These are phyloP conservation scores for Penicillium hordei DNA, from an alignment of 2,329 filamentous ascomycete species.

Conservation along the genomic window DNA sequence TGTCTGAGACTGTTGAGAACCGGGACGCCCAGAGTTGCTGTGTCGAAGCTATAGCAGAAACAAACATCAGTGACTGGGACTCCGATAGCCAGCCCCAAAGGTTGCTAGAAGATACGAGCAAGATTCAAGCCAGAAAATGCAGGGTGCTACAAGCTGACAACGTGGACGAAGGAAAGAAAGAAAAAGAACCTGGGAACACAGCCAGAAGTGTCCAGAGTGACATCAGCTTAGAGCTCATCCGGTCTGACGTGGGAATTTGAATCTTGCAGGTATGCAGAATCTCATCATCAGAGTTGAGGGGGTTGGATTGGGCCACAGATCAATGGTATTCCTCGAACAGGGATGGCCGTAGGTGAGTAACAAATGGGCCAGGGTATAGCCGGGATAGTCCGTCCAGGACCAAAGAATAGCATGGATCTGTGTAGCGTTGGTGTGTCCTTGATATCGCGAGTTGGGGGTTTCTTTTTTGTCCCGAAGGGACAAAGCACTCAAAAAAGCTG, in stretches of 20 bases:
- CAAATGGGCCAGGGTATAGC: conserved; percentile 19
- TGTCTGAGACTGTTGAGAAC: conserved; percentile 33
- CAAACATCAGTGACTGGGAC: conserved; percentile 22
- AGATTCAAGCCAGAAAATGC: conserved; percentile 1
- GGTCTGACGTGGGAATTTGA: conserved; percentile 16
- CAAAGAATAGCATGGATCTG: conserved; percentile 22
- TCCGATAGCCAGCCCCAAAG: conserved; percentile 2
- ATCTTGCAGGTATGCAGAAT: conserved; percentile 9
- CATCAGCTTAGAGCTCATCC: conserved; percentile 10
- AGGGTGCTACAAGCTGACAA: conserved; percentile 24
- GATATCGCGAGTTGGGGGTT: conserved; percentile 11
- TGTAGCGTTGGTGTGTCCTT: conserved; percentile 20
- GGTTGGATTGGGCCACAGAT: conserved; percentile 11
- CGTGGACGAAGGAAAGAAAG: conserved; percentile 15
- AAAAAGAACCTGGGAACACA: conserved; percentile 17
- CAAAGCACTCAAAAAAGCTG: conserved; percentile 14
- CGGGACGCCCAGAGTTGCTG: conserved; percentile 30
- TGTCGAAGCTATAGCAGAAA: conserved; percentile 33
- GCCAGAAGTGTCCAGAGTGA: conserved; percentile 20
- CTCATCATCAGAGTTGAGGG: conserved; percentile 5
- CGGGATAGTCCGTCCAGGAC: conserved; percentile 23
- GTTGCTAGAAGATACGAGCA: conserved; percentile 12
- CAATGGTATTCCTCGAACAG: conserved; percentile 20
- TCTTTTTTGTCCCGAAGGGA: conserved; percentile 21
- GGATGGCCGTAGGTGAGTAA: conserved; percentile 21